Evolutionary conservation across 305 asterid species (phyloP).

Genomic region (Solanum chacoense): DNA sequence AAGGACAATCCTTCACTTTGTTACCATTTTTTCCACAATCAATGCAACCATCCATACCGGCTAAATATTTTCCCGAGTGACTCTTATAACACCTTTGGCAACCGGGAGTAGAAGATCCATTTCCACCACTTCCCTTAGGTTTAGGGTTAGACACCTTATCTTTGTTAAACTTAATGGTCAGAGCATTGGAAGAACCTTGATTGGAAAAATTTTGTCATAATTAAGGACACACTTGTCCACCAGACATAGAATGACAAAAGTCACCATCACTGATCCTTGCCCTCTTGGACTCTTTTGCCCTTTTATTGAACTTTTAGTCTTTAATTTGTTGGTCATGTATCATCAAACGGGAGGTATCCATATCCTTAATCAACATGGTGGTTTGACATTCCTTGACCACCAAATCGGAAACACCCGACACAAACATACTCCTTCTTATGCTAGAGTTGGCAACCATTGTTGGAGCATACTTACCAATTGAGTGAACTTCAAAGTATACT

Average conservation of each 20-base stretch:
- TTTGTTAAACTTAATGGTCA: not conserved
- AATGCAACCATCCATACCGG: not conserved
- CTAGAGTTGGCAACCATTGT: not conserved
- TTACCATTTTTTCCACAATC: not conserved
- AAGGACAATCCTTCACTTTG: not conserved
- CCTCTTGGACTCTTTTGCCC: not conserved
- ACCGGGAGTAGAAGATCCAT: not conserved
- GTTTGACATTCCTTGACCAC: not conserved
- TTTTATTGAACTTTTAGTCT: too few relatives aligned
- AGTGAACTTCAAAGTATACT: not conserved
- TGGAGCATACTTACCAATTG: not conserved
- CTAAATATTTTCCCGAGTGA: not conserved
- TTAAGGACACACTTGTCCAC: not conserved
- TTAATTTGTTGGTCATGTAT: not conserved
- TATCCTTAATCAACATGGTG: not conserved
- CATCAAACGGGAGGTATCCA: not conserved
- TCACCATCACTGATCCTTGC: not conserved
- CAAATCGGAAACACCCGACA: not conserved
- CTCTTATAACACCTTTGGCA: not conserved
- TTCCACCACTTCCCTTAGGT: not conserved
- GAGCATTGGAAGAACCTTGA: not conserved
- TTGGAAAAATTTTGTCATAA: too few relatives aligned
- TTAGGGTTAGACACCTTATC: not conserved
- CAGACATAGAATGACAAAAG: not conserved
- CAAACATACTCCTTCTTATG: not conserved